A percentile compares a stretch with the other conserved stretches of the same genome.
Conservation (phyloP, 106 monocot species). For the Allium fistulosum region DNA sequence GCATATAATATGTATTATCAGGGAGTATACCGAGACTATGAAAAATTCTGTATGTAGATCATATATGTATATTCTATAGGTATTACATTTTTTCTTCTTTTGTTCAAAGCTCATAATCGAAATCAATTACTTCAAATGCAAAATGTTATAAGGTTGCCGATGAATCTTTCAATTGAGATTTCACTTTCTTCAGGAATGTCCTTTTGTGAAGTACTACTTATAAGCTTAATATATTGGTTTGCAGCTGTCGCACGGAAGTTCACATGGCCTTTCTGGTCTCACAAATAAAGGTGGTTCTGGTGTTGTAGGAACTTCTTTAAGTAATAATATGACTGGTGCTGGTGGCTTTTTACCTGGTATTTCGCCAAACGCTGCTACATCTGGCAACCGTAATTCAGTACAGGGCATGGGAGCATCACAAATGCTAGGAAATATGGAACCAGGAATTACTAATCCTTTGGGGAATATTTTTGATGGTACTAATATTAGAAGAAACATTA, state of each 20-base stretch:
- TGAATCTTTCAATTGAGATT: too few relatives aligned
- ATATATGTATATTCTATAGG: too few relatives aligned
- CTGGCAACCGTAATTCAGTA: slow-evolving; percentile 55
- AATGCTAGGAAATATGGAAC: slow-evolving; percentile 58
- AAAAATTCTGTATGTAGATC: too few relatives aligned
- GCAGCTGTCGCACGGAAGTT: slow-evolving; percentile 51
- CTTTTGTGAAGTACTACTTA: too few relatives aligned
- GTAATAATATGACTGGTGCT: slow-evolving; percentile 66
- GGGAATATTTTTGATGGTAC: slow-evolving; percentile 59
- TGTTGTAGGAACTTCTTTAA: slow-evolving; percentile 55
- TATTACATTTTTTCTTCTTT: too few relatives aligned
- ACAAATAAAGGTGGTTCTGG: slow-evolving; percentile 33
- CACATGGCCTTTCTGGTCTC: slow-evolving; percentile 48
- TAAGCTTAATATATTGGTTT: background rate
- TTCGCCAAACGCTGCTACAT: slow-evolving; percentile 37
- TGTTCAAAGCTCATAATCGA: too few relatives aligned
- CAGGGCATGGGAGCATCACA: slow-evolving; percentile 55
- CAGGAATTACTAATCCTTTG: slow-evolving; percentile 51
- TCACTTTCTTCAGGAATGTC: too few relatives aligned
- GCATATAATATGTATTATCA: too few relatives aligned
- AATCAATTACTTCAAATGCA: too few relatives aligned
- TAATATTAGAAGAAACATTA: slow-evolving; percentile 70
- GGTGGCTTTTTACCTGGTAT: slow-evolving; percentile 78
- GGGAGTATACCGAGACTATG: too few relatives aligned
- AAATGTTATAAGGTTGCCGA: too few relatives aligned